phyloP scores from a whole-genome alignment of 768 basidiomycete genomes.

The Butyriboletus loyo region DNA sequence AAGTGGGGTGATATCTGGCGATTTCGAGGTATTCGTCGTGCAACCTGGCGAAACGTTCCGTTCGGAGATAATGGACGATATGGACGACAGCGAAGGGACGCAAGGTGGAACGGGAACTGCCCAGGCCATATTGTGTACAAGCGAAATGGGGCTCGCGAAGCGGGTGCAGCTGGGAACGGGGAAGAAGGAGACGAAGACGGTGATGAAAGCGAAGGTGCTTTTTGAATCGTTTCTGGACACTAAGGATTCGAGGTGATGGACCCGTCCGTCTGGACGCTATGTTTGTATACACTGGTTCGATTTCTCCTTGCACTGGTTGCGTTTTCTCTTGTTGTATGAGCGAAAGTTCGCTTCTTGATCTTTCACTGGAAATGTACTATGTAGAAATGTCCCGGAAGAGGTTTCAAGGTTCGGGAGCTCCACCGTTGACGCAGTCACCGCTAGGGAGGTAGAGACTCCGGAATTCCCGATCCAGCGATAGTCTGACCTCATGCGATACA shows the following conservation, averaged over 20 bases:
- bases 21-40: conserved; percentile 4
- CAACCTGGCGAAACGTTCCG: not conserved
- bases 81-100: not conserved
- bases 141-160: not conserved
- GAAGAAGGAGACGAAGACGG: not conserved
- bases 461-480: no score
- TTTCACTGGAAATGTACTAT: no score
- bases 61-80: not conserved
- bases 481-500: not conserved
- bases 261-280: not conserved
- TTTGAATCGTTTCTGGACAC: not conserved
- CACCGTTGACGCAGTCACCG: no score
- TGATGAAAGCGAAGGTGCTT: conserved; percentile 4
- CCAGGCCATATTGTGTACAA: not conserved
- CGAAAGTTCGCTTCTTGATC: no score
- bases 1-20: conserved; percentile 1
- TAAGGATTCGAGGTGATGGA: not conserved
- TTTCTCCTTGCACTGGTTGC: no score
- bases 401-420: no score
- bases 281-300: not conserved
- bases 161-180: not conserved
- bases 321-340: not conserved
- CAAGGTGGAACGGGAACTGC: not conserved
- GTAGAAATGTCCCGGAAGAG: no score
- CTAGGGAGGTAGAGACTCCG: no score